Conservation (phyloP, 1,139 yeast genomes). For the Blastobotrys malaysiensis region DNA sequence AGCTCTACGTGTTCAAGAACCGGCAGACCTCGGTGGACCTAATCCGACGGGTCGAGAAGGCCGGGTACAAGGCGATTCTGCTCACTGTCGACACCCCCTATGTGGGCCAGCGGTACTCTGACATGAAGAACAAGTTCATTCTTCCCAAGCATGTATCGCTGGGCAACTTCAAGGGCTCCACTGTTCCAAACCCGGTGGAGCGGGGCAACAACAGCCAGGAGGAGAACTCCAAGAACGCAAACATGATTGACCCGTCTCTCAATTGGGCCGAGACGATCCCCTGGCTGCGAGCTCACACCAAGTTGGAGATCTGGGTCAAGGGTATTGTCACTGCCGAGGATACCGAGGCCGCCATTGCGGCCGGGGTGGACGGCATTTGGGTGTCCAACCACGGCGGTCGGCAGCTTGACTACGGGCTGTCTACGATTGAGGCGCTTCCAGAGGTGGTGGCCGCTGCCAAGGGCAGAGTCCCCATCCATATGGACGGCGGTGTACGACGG, state of each 20-base stretch:
- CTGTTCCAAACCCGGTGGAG: conserved; percentile 27
- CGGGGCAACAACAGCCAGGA: conserved; percentile 17
- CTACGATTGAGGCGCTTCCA: conserved; percentile 59
- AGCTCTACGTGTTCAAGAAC: conserved; percentile 44
- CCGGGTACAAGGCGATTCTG: conserved; percentile 54
- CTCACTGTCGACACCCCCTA: conserved; percentile 67
- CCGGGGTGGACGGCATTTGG: conserved; percentile 57
- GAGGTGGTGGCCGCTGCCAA: conserved; percentile 49
- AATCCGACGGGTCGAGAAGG: conserved; percentile 44
- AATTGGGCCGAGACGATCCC: conserved; percentile 52
- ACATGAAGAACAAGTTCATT: conserved; percentile 43
- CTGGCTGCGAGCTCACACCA: conserved; percentile 35
- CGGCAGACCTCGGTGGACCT: conserved; percentile 42
- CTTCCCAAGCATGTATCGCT: conserved; percentile 30
- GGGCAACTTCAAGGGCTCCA: conserved; percentile 29
- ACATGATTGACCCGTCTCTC: conserved; percentile 64
- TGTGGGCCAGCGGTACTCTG: conserved; percentile 59
- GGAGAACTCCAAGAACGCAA: conserved; percentile 21
- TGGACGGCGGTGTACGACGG: conserved; percentile 65
- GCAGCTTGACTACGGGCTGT: conserved; percentile 55
- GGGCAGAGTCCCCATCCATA: conserved; percentile 50
- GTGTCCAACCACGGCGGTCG: conserved; percentile 69
- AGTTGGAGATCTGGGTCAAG: conserved; percentile 40
- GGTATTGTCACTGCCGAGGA: conserved; percentile 63
- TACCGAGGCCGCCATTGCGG: conserved; percentile 48